phyloP scores from a whole-genome alignment of 2,329 filamentous ascomycete genomes.

The Arthrobotrys sphaeroides region DNA sequence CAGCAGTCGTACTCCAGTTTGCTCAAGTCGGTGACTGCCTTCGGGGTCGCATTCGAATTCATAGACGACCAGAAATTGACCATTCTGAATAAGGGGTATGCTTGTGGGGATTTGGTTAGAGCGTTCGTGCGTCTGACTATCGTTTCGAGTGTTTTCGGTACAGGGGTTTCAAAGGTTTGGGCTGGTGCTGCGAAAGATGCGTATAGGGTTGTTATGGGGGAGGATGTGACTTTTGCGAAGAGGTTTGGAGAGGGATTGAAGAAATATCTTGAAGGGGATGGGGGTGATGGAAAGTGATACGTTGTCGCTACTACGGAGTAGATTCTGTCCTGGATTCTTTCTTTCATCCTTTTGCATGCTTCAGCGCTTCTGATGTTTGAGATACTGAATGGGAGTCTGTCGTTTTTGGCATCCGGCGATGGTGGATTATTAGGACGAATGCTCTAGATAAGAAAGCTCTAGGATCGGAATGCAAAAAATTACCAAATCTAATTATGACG shows the following conservation, averaged over 20 bases:
- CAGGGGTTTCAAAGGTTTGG: slow-evolving; percentile 5
- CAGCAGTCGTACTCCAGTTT: background rate
- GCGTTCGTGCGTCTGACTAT: slow-evolving; percentile 19
- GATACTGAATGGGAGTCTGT: too few relatives aligned
- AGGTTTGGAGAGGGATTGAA: slow-evolving; percentile 14
- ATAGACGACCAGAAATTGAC: background rate
- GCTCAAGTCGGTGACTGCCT: slow-evolving; percentile 14
- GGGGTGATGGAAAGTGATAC: too few relatives aligned
- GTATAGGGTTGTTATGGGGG: slow-evolving; percentile 31
- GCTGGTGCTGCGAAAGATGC: background rate
- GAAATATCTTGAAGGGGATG: background rate
- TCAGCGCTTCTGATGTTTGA: too few relatives aligned
- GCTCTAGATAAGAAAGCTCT: too few relatives aligned
- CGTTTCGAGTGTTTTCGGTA: background rate
- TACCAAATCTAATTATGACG: too few relatives aligned
- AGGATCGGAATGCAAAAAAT: too few relatives aligned
- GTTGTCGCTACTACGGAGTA: too few relatives aligned
- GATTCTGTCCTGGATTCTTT: too few relatives aligned
- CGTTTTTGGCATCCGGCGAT: too few relatives aligned
- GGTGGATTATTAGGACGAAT: too few relatives aligned
- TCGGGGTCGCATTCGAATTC: slow-evolving; percentile 4
- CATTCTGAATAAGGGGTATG: slow-evolving; percentile 13
- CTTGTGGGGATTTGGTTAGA: slow-evolving; percentile 25
- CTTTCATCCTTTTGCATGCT: too few relatives aligned
- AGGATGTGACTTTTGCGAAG: slow-evolving; percentile 36